Conservation (phyloP, 306 rosid species). For the Fragaria nilgerrensis region DNA sequence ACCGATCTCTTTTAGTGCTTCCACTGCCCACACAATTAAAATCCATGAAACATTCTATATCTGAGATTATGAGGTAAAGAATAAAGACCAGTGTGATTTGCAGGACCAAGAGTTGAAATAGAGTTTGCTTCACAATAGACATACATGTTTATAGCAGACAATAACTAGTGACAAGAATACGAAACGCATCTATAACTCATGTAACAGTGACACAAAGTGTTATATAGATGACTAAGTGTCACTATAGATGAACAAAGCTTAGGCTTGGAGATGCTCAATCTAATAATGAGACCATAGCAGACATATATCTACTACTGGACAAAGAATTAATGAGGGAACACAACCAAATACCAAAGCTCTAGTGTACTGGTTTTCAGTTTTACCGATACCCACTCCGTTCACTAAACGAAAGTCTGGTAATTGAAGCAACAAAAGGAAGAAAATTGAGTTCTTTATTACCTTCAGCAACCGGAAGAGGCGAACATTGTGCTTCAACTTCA, state of each 20-base stretch:
- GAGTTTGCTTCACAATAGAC: no score
- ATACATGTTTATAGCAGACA: no score
- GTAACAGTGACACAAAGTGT: no score
- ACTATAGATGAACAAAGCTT: no score
- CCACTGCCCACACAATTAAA: slow-evolving; percentile 16
- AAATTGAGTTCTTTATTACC: background rate
- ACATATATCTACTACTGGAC: no score
- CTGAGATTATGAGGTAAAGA: background rate
- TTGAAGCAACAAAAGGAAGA: background rate
- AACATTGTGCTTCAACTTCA: background rate
- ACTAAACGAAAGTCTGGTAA: background rate
- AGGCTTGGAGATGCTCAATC: no score
- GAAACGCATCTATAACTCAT: no score
- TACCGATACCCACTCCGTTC: background rate
- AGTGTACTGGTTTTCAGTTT: background rate
- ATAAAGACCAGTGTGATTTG: background rate
- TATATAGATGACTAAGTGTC: no score
- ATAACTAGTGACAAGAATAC: no score
- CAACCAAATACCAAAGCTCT: background rate
- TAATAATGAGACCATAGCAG: no score
- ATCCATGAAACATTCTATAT: background rate
- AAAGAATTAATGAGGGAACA: no score
- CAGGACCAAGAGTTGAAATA: background rate
- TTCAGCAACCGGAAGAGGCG: background rate
- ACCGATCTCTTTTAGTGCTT: slow-evolving; percentile 12